These are phyloP conservation scores for Corylus heterophylla DNA, from an alignment of 306 rosid species.

Conservation along the genomic window DNA sequence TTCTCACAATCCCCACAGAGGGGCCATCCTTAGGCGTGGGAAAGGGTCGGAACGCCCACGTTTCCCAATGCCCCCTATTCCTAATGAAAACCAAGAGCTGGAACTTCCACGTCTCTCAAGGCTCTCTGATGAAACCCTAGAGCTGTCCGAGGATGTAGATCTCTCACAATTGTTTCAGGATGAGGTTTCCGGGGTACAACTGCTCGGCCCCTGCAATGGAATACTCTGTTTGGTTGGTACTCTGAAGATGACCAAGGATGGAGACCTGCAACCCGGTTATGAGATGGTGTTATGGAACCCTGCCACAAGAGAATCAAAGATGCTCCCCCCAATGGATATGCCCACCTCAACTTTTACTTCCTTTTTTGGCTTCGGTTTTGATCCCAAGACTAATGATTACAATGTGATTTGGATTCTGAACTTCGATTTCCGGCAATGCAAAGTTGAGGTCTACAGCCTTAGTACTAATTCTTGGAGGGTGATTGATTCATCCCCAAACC, in stretches of 20 bases:
- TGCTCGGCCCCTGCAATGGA: background rate
- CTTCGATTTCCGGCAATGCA: background rate
- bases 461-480: background rate
- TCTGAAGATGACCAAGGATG: background rate
- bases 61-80: no score
- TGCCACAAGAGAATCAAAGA: background rate
- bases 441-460: background rate
- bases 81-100: no score
- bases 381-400: constrained; percentile 1
- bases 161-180: background rate
- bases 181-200: background rate
- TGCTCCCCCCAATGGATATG: background rate
- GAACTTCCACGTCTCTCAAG: no score
- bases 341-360: background rate
- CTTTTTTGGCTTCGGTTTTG: background rate
- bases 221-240: background rate
- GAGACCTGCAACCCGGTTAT: background rate
- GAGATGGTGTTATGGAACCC: background rate
- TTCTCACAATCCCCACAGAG: no score
- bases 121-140: no score
- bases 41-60: no score
- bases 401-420: background rate
- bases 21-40: no score
- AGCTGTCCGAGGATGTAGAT: background rate
- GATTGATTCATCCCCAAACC: background rate